Evolutionary conservation across 2,329 filamentous ascomycete species (phyloP).

Genomic region (Cytospora mali): DNA sequence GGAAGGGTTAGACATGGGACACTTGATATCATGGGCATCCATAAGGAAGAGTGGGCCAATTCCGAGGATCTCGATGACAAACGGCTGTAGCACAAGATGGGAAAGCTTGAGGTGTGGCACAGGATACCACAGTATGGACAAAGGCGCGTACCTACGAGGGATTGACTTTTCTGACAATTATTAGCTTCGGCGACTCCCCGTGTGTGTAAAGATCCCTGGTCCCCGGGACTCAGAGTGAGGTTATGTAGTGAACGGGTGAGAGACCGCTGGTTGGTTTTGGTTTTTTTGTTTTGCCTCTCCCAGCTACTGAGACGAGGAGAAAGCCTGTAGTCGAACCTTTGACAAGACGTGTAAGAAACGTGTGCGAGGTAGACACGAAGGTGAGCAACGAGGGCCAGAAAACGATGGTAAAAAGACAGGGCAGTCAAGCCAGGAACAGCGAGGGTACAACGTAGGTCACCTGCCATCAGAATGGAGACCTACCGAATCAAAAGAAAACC

Average conservation of each 20-base stretch:
- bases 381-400: slow-evolving; percentile 4
- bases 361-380: slow-evolving; percentile 7
- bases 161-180: slow-evolving; percentile 19
- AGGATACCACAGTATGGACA: slow-evolving; percentile 13
- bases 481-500: slow-evolving; percentile 13
- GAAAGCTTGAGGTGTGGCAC: slow-evolving; percentile 23
- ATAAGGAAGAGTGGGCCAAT: slow-evolving; percentile 20
- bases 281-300: slow-evolving; percentile 4
- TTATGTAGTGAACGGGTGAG: slow-evolving; percentile 5
- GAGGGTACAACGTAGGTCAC: slow-evolving; percentile 21
- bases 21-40: slow-evolving; percentile 21
- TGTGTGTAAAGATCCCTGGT: background rate
- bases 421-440: slow-evolving; percentile 13
- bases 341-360: slow-evolving; percentile 12
- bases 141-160: slow-evolving; percentile 19
- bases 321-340: slow-evolving; percentile 6
- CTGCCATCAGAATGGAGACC: slow-evolving; percentile 19
- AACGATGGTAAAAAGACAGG: slow-evolving; percentile 20
- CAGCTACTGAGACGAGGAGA: slow-evolving; percentile 1
- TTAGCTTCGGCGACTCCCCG: slow-evolving; percentile 5
- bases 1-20: slow-evolving; percentile 19
- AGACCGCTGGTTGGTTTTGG: too few species aligned
- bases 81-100: slow-evolving; percentile 23
- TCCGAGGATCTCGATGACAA: slow-evolving; percentile 27
- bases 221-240: background rate